Evolutionary conservation across 345 rosid species (phyloP).

Genomic region (Luvunga scandens): DNA sequence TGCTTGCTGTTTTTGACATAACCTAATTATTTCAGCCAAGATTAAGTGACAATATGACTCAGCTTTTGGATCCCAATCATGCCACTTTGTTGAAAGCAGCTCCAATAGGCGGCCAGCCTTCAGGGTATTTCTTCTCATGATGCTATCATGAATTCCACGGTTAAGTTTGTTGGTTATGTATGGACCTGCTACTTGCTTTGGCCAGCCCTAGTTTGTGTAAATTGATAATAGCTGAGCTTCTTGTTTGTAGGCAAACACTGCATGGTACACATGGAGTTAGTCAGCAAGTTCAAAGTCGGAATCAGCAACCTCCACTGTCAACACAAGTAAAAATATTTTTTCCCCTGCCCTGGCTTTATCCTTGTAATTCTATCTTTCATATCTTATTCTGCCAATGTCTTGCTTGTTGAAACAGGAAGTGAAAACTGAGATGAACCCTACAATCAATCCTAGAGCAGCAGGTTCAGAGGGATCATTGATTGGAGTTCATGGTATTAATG

Average conservation of each 20-base stretch:
- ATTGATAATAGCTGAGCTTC: background rate
- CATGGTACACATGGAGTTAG: slow-evolving; percentile 39
- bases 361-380: background rate
- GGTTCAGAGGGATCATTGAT: slow-evolving; percentile 39
- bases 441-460: slow-evolving; percentile 35
- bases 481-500: slow-evolving; percentile 44
- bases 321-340: slow-evolving; percentile 27
- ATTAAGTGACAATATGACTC: slow-evolving; percentile 39
- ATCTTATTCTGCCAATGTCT: background rate
- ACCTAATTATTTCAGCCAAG: slow-evolving; percentile 37
- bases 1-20: slow-evolving; percentile 12
- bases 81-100: slow-evolving; percentile 44
- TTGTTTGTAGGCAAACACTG: slow-evolving; percentile 34
- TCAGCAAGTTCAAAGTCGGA: slow-evolving; percentile 43
- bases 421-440: slow-evolving; percentile 44
- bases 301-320: slow-evolving; percentile 42
- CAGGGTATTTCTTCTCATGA: slow-evolving; percentile 32
- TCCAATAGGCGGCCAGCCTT: slow-evolving; percentile 40
- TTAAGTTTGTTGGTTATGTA: background rate
- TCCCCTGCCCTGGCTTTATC: background rate
- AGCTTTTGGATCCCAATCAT: slow-evolving; percentile 46
- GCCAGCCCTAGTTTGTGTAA: slow-evolving; percentile 1
- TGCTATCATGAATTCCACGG: slow-evolving; percentile 1
- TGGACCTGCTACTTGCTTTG: slow-evolving; percentile 2
- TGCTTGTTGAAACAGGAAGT: slow-evolving; percentile 30